Evolutionary conservation across 345 rosid genomes (phyloP).

Genomic region (Aquilaria malaccensis): DNA sequence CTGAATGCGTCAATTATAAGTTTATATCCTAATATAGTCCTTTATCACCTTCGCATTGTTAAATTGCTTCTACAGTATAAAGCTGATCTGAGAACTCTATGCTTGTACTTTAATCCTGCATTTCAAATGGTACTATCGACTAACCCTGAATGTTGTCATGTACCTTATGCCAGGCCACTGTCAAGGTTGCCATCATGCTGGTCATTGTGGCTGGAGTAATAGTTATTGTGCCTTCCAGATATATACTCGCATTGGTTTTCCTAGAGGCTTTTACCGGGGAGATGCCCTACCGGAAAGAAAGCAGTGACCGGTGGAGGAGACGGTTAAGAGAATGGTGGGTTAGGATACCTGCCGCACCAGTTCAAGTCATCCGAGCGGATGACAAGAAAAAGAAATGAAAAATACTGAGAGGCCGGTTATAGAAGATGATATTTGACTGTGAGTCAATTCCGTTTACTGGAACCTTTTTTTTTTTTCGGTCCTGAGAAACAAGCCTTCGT

Average conservation of each 20-base stretch:
- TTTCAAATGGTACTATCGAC: too few species aligned
- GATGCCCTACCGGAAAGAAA: slow-evolving; percentile 64
- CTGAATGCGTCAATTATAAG: too few species aligned
- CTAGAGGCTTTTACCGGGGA: slow-evolving; percentile 79
- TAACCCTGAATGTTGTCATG: too few species aligned
- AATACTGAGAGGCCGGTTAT: not conserved
- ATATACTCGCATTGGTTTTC: slow-evolving; percentile 40
- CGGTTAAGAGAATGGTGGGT: slow-evolving; percentile 95
- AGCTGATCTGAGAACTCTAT: too few species aligned
- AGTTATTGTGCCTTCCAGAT: slow-evolving; percentile 53
- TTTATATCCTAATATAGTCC: too few species aligned
- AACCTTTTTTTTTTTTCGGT: too few species aligned
- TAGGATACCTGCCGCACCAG: slow-evolving; percentile 86
- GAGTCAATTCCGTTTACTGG: too few species aligned
- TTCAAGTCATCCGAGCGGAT: slow-evolving; percentile 49
- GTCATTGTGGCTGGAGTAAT: slow-evolving; percentile 40
- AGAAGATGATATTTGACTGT: too few species aligned
- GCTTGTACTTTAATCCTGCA: too few species aligned
- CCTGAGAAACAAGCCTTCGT: too few species aligned
- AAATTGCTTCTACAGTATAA: too few species aligned
- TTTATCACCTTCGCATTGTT: too few species aligned
- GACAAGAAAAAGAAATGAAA: slow-evolving; percentile 58
- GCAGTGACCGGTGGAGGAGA: slow-evolving; percentile 52
- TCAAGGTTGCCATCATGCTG: slow-evolving; percentile 52
- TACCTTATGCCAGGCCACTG: slow-evolving; percentile 54